Evolutionary conservation across 139 green algal species (phyloP), one percentile per base, ranked within the genome.

Genomic region (Chlamydomonas sp.): DNA sequence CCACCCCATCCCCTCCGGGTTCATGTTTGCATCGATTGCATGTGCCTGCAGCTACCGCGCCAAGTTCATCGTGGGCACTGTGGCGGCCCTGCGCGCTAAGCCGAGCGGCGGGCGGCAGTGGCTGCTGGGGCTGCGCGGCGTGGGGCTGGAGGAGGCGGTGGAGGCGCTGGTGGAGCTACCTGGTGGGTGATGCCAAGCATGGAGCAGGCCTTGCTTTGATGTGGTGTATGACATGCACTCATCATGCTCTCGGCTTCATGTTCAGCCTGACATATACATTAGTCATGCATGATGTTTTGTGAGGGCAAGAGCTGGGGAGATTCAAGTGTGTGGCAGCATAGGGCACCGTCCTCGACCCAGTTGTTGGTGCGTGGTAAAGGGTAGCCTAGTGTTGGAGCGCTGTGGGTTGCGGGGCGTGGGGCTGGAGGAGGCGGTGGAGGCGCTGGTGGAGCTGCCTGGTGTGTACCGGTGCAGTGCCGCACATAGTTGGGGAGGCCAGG

Each of bases 21-120:
- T 49, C 31, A 49, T 49, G 31, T 49, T 49, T 49, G 31, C 31
- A 49, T 49, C 31, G 31, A 49, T 49, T 49, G 15, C 12, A 2
- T 87, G 68, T 49, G 31, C 59, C 31, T 15, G 31, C 87, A 92
- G 92, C 57, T 93, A 95, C 89, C 94, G 96, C 31, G 97, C 97
- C 2, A 96, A 97, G 67, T 99, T 96, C 91, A 96, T 99, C 62
- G 87, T 91, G 8, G 95, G 94, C 60, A 92, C 87, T 16, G 95
- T 95, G 14, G 64, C 80, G 69, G 77, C 84, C 84, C 93, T 99
- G 88, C 71, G 77, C 15, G 83, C 79, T 8, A 96, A 97, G 92
- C 90, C 93, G 0, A 90, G 83, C 15, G 95, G 96, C 58, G 93
- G 90, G 8, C 64, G 87, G 1, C 81, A 86, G 15, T 99, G 97